Evolutionary conservation across 768 basidiomycete genomes (phyloP).

Genomic region (Tylopilus felleus): DNA sequence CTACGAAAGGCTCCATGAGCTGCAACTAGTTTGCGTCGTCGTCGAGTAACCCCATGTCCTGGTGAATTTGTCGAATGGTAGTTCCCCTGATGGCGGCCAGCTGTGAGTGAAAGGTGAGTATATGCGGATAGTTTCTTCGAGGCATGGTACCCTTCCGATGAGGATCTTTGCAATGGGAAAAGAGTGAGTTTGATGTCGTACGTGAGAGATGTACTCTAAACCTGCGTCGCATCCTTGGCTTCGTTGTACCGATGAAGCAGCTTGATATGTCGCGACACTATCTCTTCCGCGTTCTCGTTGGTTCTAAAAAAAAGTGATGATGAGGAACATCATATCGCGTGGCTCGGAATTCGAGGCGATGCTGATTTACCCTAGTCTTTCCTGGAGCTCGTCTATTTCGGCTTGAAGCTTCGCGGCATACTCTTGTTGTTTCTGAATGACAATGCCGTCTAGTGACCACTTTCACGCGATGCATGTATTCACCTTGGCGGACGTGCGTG

Average conservation of each 20-base stretch:
- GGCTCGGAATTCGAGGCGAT: background rate
- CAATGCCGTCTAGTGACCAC: background rate
- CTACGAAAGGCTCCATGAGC: background rate
- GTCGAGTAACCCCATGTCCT: conserved; percentile 61
- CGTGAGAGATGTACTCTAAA: conserved; percentile 21
- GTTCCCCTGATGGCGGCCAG: conserved; percentile 67
- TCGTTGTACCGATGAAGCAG: conserved; percentile 77
- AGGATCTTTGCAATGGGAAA: conserved; percentile 59
- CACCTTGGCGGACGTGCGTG: conserved; percentile 30
- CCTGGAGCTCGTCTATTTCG: conserved; percentile 48
- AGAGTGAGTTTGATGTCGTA: background rate
- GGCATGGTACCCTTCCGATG: conserved; percentile 65
- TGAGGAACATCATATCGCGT: background rate
- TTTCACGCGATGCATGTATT: background rate
- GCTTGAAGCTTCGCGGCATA: conserved; percentile 45
- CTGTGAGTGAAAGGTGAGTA: conserved; percentile 37
- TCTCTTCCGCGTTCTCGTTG: conserved; percentile 49
- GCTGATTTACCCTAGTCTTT: conserved; percentile 41
- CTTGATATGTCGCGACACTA: conserved; percentile 66
- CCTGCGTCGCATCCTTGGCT: conserved; percentile 81
- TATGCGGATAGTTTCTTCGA: conserved; percentile 1
- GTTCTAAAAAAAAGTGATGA: conserved; percentile 26
- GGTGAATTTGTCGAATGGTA: conserved; percentile 71
- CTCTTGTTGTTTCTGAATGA: conserved; percentile 48
- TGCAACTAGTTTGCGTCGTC: conserved; percentile 44